These are phyloP conservation scores for Medicago ruthenica DNA, from an alignment of 306 rosid genomes.

Conservation along the genomic window DNA sequence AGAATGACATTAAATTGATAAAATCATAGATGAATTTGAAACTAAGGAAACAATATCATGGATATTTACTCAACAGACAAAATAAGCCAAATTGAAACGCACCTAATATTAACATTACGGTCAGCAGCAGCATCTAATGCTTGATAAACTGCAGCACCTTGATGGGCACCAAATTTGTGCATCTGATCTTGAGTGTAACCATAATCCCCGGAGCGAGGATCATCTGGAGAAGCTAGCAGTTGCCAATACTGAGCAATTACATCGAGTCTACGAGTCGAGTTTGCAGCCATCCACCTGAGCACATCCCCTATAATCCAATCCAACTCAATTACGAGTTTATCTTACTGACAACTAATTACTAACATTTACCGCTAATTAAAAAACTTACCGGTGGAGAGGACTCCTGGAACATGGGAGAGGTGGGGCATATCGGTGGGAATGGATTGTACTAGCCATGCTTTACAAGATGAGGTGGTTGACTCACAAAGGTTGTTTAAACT, in stretches of 20 bases:
- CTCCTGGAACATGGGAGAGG: slow-evolving; percentile 69
- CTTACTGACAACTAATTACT: not conserved
- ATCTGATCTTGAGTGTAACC: slow-evolving; percentile 72
- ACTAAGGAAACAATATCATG: too few relatives aligned
- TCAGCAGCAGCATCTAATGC: slow-evolving; percentile 77
- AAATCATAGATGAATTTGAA: too few relatives aligned
- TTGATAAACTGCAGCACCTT: slow-evolving; percentile 72
- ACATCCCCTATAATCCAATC: slow-evolving; percentile 65
- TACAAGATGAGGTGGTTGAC: slow-evolving; percentile 39
- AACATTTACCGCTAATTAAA: not conserved
- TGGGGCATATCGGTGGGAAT: slow-evolving; percentile 86
- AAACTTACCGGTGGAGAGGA: slow-evolving; percentile 67
- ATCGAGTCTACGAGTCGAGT: slow-evolving; percentile 72
- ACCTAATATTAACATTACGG: slow-evolving; percentile 74
- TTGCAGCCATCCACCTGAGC: slow-evolving; percentile 79
- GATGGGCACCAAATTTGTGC: slow-evolving; percentile 68
- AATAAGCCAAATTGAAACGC: slow-evolving; percentile 12
- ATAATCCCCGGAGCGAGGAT: slow-evolving; percentile 82
- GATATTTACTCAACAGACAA: too few relatives aligned
- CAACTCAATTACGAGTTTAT: not conserved
- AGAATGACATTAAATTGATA: too few relatives aligned
- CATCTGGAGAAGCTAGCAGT: slow-evolving; percentile 59
- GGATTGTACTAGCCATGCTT: slow-evolving; percentile 93
- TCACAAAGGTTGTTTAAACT: slow-evolving; percentile 34
- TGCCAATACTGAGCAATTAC: slow-evolving; percentile 91